A percentile compares a stretch with the other conserved stretches of the same genome.
Conservation (phyloP, 2,329 filamentous ascomycete species). For the Diaporthe sp. region DNA sequence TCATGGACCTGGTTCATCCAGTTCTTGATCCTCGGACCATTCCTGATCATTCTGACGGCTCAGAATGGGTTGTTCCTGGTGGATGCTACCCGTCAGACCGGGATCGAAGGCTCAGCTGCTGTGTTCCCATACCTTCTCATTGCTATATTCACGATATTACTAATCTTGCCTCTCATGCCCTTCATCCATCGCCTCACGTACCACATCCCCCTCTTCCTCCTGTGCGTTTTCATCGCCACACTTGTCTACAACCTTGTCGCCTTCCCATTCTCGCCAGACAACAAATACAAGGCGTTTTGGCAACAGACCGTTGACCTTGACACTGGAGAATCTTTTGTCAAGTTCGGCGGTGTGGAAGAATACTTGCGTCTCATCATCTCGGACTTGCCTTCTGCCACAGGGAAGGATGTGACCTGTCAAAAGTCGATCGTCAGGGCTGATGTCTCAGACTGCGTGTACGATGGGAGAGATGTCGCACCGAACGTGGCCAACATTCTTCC, state of each 20-base stretch:
- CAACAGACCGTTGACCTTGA: constrained; percentile 85
- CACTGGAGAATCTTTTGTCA: constrained; percentile 77
- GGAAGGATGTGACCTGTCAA: constrained; percentile 70
- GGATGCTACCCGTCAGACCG: constrained; percentile 82
- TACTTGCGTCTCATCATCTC: constrained; percentile 78
- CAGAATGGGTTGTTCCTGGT: constrained; percentile 83
- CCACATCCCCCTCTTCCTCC: constrained; percentile 83
- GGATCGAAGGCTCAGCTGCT: constrained; percentile 83
- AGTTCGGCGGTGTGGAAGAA: constrained; percentile 76
- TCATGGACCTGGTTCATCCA: constrained; percentile 91
- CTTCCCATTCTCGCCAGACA: constrained; percentile 87
- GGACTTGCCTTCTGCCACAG: constrained; percentile 78
- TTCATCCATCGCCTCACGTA: constrained; percentile 90
- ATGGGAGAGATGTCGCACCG: constrained; percentile 72
- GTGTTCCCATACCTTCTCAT: constrained; percentile 80
- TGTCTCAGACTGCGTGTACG: constrained; percentile 78
- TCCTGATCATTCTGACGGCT: constrained; percentile 82
- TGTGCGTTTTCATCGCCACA: constrained; percentile 80
- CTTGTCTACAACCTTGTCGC: constrained; percentile 87
- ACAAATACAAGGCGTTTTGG: constrained; percentile 90
- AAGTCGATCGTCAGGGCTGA: constrained; percentile 58
- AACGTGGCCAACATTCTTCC: constrained; percentile 68
- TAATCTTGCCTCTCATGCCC: constrained; percentile 83
- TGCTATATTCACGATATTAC: constrained; percentile 75
- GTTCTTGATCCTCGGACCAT: constrained; percentile 83